These are phyloP conservation scores for Chimonanthus salicifolius DNA, from an alignment of 164 flowering plant genomes.

Conservation along the genomic window DNA sequence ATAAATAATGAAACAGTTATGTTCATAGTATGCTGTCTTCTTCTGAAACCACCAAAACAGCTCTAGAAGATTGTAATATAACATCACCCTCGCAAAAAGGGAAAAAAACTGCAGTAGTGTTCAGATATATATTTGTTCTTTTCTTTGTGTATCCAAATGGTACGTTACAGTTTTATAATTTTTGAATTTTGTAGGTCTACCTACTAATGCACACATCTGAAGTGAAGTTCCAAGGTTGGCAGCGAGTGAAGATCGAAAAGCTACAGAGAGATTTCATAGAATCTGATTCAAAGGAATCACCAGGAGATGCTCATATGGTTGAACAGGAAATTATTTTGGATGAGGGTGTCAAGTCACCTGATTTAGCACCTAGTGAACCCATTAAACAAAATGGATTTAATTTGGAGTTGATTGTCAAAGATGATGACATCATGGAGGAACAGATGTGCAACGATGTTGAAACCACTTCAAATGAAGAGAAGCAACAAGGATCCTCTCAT, in stretches of 20 bases:
- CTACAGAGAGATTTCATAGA: constrained; percentile 25
- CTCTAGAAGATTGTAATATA: too few species aligned
- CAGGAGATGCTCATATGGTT: constrained; percentile 14
- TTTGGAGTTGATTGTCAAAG: constrained; percentile 17
- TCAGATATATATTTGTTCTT: too few species aligned
- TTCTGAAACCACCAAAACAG: too few species aligned
- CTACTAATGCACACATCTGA: constrained; percentile 72
- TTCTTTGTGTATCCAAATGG: background rate
- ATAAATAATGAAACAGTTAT: too few species aligned
- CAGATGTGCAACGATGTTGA: constrained; percentile 19
- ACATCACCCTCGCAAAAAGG: too few species aligned
- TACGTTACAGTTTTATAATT: constrained; percentile 4
- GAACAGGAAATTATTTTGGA: constrained; percentile 11
- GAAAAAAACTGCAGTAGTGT: too few species aligned
- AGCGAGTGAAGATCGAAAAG: constrained; percentile 28
- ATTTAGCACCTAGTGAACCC: constrained; percentile 23
- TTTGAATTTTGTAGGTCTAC: constrained; percentile 45
- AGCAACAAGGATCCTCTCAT: constrained; percentile 20
- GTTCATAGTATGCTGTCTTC: too few species aligned
- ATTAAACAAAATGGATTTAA: constrained; percentile 21
- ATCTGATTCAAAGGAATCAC: constrained; percentile 24
- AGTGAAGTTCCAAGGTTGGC: constrained; percentile 41
- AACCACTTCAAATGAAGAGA: constrained; percentile 23
- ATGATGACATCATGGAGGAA: constrained; percentile 34
- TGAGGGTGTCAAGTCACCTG: constrained; percentile 30